Evolutionary conservation across 148 eudicot species (phyloP).

Genomic region (Rheum nobile): DNA sequence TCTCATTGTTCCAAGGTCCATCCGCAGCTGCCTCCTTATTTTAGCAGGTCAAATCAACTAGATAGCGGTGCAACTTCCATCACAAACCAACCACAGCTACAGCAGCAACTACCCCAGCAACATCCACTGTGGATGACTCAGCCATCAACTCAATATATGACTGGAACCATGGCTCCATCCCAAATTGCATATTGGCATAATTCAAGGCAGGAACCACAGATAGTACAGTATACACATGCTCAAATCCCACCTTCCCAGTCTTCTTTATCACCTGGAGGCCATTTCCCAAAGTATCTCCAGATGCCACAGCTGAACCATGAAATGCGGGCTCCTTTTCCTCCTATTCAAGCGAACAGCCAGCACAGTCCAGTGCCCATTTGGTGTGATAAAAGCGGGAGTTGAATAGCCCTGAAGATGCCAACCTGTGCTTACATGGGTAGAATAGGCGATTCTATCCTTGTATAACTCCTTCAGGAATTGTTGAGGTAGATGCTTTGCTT

Average conservation of each 20-base stretch:
- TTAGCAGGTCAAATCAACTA: slow-evolving; percentile 17
- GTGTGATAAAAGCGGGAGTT: not conserved
- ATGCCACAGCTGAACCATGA: slow-evolving; percentile 28
- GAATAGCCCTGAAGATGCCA: no score
- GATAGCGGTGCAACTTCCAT: slow-evolving; percentile 10
- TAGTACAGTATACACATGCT: slow-evolving; percentile 20
- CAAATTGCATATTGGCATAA: slow-evolving; percentile 35
- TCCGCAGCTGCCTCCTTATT: slow-evolving; percentile 21
- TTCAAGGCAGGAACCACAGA: slow-evolving; percentile 20
- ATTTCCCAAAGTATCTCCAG: slow-evolving; percentile 25
- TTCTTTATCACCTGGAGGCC: slow-evolving; percentile 13
- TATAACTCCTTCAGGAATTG: not conserved
- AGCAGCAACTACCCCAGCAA: slow-evolving; percentile 20
- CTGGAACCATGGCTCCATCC: slow-evolving; percentile 18
- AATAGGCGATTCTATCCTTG: not conserved
- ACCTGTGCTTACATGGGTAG: not conserved
- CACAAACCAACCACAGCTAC: slow-evolving; percentile 12
- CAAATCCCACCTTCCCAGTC: slow-evolving; percentile 19
- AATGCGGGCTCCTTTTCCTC: slow-evolving; percentile 17
- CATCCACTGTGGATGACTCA: slow-evolving; percentile 32
- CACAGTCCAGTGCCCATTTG: not conserved
- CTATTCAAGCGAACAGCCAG: slow-evolving; percentile 20
- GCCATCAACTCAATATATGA: slow-evolving; percentile 28
- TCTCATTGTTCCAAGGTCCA: slow-evolving; percentile 14
- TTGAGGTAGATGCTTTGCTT: not conserved